phyloP scores from a whole-genome alignment of 2,329 filamentous ascomycete species.

The Sclerotinia borealis region DNA sequence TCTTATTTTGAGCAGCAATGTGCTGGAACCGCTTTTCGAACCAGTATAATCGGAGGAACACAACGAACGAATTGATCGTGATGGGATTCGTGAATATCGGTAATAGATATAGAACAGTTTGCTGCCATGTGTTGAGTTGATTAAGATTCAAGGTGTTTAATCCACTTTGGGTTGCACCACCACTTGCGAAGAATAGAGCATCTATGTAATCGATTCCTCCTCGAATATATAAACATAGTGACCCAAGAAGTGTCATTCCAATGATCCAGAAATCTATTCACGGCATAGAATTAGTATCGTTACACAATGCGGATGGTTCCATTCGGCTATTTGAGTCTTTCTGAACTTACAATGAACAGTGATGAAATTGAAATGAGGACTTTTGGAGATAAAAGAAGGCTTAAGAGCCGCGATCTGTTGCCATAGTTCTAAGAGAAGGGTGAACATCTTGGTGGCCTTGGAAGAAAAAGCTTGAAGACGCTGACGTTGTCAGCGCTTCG shows the following conservation, averaged over 20 bases:
- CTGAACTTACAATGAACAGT: conserved; percentile 63
- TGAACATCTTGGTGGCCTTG: conserved; percentile 21
- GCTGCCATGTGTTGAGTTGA: conserved; percentile 62
- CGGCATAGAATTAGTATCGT: not conserved
- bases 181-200: conserved; percentile 80
- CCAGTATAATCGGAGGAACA: conserved; percentile 92
- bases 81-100: conserved; percentile 76
- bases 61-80: conserved; percentile 76
- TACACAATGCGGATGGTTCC: not conserved
- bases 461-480: not conserved
- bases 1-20: conserved; percentile 67
- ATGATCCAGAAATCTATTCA: conserved; percentile 72
- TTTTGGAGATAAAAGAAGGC: conserved; percentile 52
- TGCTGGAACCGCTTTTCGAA: conserved; percentile 94
- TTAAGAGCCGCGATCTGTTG: conserved; percentile 44
- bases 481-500: not conserved
- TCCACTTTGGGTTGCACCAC: conserved; percentile 84
- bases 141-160: conserved; percentile 76
- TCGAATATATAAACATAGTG: conserved; percentile 65
- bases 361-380: conserved; percentile 75
- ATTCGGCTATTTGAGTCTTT: not conserved
- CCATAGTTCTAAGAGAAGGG: conserved; percentile 29
- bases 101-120: conserved; percentile 65
- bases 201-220: conserved; percentile 72
- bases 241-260: conserved; percentile 63